Evolutionary conservation across 208 protist species (phyloP).

Genomic region (Wallacemonas sp.): DNA sequence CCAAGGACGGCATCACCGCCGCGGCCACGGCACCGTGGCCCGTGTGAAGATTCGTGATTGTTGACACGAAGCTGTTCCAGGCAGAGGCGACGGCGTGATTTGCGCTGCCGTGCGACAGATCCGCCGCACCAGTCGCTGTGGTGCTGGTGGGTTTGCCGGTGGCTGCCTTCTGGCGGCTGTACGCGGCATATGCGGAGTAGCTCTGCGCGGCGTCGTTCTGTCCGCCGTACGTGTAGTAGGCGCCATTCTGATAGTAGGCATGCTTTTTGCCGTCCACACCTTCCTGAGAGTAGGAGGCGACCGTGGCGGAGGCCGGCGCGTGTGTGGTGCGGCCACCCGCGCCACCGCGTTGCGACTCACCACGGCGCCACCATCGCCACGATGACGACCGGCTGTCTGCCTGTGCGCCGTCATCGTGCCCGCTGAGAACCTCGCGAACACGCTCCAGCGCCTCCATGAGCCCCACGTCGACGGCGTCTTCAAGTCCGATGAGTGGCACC

Average conservation of each 20-base stretch:
- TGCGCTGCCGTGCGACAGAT: neutral
- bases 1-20: neutral
- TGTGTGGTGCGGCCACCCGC: neutral
- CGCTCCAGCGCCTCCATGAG: constrained; percentile 11
- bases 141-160: neutral
- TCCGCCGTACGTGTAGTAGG: constrained; percentile 26
- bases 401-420: no score
- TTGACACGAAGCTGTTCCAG: constrained; percentile 5
- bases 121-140: neutral
- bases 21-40: neutral
- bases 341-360: neutral
- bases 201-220: neutral
- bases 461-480: neutral
- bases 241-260: constrained; percentile 33
- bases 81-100: neutral
- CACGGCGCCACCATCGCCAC: neutral
- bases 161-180: no score
- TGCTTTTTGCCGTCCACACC: constrained; percentile 5
- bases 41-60: neutral
- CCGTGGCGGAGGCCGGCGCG: neutral
- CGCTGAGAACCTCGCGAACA: constrained; percentile 9
- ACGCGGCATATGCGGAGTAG: neutral
- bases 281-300: neutral
- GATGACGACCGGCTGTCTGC: neutral
- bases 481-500: neutral